phyloP scores from a whole-genome alignment of 805 yeast species.

The Barnettozyma sp. region DNA sequence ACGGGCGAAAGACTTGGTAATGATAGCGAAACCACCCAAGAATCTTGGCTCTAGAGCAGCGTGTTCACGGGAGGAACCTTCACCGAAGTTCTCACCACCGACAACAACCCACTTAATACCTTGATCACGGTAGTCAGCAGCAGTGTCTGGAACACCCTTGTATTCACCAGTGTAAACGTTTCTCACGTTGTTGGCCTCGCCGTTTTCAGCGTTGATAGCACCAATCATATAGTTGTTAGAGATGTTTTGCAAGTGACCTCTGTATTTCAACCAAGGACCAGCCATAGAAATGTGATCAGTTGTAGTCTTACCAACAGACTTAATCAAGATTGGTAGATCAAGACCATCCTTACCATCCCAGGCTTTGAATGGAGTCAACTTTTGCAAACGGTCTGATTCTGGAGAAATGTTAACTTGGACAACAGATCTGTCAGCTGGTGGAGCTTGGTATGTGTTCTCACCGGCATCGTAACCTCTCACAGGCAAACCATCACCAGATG shows the following conservation, averaged over 20 bases:
- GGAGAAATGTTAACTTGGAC: constrained; percentile 78
- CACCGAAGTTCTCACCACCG: constrained; percentile 99
- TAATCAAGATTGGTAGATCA: constrained; percentile 87
- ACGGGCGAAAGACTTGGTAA: constrained; percentile 96
- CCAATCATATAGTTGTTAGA: constrained; percentile 99
- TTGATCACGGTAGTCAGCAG: constrained; percentile 87
- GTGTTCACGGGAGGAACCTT: constrained; percentile 99
- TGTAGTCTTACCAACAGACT: constrained; percentile 96
- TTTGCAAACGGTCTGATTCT: constrained; percentile 92
- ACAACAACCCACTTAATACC: constrained; percentile 95
- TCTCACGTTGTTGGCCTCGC: constrained; percentile 85
- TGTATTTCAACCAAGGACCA: constrained; percentile 99
- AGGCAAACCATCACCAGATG: constrained; percentile 89
- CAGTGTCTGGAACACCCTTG: constrained; percentile 96
- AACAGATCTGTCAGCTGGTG: constrained; percentile 77
- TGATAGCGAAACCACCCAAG: constrained; percentile 97
- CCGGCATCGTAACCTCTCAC: constrained; percentile 86
- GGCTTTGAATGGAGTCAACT: constrained; percentile 85
- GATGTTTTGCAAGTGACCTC: constrained; percentile 98
- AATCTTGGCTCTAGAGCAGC: constrained; percentile 99
- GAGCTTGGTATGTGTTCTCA: constrained; percentile 93
- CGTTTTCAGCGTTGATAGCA: constrained; percentile 95
- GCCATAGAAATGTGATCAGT: constrained; percentile 99
- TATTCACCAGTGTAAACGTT: constrained; percentile 88
- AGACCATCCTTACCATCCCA: constrained; percentile 96